phyloP scores from a whole-genome alignment of 2,329 filamentous ascomycete genomes.

The Thelonectria olida region DNA sequence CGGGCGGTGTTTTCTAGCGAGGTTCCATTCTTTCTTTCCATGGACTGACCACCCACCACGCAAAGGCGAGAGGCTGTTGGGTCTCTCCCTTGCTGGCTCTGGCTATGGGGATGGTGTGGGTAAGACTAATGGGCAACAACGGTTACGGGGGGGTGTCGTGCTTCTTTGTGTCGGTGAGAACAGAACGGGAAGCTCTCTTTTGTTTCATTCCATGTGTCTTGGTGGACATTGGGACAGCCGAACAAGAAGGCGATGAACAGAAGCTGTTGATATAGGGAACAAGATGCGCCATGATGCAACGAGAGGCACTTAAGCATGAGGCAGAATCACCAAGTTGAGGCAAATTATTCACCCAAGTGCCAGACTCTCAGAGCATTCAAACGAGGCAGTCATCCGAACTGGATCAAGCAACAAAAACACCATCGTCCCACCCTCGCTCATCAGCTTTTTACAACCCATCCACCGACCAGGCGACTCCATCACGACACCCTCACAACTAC shows the following conservation, averaged over 20 bases:
- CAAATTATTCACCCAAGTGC: background rate
- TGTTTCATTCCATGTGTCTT: background rate
- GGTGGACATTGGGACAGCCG: too few species aligned
- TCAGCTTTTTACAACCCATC: background rate
- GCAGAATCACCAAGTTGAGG: background rate
- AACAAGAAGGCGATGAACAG: background rate
- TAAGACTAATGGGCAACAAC: background rate
- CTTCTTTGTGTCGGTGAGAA: conserved; percentile 9
- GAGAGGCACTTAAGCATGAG: too few species aligned
- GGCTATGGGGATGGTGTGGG: conserved; percentile 10
- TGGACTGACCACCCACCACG: conserved; percentile 8
- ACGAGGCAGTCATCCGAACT: background rate
- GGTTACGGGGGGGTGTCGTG: background rate
- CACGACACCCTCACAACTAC: background rate
- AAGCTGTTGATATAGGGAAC: too few species aligned
- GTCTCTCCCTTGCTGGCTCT: conserved; percentile 3
- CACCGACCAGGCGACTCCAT: too few species aligned
- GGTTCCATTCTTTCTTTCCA: conserved; percentile 25
- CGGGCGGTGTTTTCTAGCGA: conserved; percentile 22
- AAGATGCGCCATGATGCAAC: too few species aligned
- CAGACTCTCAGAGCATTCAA: background rate
- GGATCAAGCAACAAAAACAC: background rate
- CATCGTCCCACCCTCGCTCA: background rate
- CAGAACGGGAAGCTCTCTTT: conserved; percentile 4
- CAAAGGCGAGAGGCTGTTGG: conserved; percentile 5